These are phyloP conservation scores for Penicillium sp. DNA, from an alignment of 2,329 filamentous ascomycete genomes.

Conservation along the genomic window DNA sequence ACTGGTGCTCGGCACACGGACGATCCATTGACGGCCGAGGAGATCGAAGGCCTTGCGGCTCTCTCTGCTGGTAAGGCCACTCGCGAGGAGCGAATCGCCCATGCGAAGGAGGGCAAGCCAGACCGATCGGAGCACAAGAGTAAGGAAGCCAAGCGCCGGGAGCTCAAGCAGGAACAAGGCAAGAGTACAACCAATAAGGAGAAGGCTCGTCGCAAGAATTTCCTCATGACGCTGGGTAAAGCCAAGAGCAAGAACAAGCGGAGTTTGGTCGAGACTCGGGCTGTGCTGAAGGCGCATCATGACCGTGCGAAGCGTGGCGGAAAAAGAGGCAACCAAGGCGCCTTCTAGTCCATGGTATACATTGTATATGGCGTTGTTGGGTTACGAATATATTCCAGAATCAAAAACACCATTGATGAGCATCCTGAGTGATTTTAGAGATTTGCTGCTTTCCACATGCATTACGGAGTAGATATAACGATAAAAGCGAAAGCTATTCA, in stretches of 20 bases:
- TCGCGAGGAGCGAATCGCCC: conserved; percentile 80
- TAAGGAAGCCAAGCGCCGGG: conserved; percentile 74
- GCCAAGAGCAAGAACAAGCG: conserved; percentile 93
- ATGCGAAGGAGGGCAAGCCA: conserved; percentile 75
- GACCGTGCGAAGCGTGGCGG: conserved; percentile 80
- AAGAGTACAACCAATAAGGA: conserved; percentile 98
- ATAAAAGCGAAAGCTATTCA: too few relatives aligned
- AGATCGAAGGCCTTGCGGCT: conserved; percentile 80
- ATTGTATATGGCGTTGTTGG: neutral
- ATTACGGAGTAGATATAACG: too few relatives aligned
- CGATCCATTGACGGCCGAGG: conserved; percentile 80
- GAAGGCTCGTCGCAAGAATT: conserved; percentile 96
- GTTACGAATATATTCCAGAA: too few relatives aligned
- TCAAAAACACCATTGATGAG: too few relatives aligned
- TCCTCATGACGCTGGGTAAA: conserved; percentile 96
- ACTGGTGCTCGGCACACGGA: conserved; percentile 63
- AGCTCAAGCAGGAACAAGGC: conserved; percentile 79
- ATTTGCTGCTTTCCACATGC: too few relatives aligned
- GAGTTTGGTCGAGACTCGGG: conserved; percentile 78
- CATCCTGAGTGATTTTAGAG: too few relatives aligned
- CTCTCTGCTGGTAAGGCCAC: conserved; percentile 69
- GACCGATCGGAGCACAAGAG: conserved; percentile 75
- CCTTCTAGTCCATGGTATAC: conserved; percentile 1
- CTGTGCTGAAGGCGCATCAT: conserved; percentile 73
- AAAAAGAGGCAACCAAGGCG: conserved; percentile 61